Evolutionary conservation across 1,284 basidiomycete species (phyloP), one percentile per base, ranked within the genome.

Genomic region (Heterobasidion occidentale): DNA sequence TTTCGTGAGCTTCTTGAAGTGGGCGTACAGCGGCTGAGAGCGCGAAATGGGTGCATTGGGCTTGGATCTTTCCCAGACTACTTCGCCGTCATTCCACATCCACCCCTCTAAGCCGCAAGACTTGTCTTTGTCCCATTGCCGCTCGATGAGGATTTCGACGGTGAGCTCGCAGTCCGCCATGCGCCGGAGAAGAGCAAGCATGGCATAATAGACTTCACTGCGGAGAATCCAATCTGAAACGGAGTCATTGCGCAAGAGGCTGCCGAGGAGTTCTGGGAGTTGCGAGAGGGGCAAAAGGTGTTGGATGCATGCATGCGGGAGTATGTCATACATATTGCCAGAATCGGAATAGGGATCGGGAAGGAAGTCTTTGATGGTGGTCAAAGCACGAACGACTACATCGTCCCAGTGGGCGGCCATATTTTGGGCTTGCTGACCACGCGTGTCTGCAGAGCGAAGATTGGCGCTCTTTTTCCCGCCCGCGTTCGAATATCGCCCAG

Each of bases 101-200:
- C 75, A 80, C 12, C 70, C 70, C 59, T 74, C 74, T 2, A 81
- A 58, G 0, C 78, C 78, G 38, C 68, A 70, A 52, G 71, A 71
- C 36, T 67, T 67, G 34, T 61, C 58, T 59, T 73, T 70, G 49
- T 74, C 74, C 65, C 70, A 73, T 46, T 75, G 69, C 19, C 65
- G 62, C 20, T 68, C 69, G 42, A 78, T 70, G n/a, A 81, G 67
- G 9, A 74, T 70, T 50, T 70, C 70, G 15, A 81, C 68, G 0
- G 75, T 79, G 8, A 79, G 68, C 62, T 81, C 78, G 57, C 74
- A 77, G 58, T 80, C 78, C 3, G 74, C 75, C 68, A 81, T 70
- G n/a, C 74, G 69, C 38, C 74, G 71, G 33, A 81, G 65, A 8
- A 81, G 65, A 11, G 64, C 69, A 6, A 81, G 65, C 74, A 78